These are phyloP conservation scores for Starmerella bombi DNA, from an alignment of 805 yeast species.

Conservation along the genomic window DNA sequence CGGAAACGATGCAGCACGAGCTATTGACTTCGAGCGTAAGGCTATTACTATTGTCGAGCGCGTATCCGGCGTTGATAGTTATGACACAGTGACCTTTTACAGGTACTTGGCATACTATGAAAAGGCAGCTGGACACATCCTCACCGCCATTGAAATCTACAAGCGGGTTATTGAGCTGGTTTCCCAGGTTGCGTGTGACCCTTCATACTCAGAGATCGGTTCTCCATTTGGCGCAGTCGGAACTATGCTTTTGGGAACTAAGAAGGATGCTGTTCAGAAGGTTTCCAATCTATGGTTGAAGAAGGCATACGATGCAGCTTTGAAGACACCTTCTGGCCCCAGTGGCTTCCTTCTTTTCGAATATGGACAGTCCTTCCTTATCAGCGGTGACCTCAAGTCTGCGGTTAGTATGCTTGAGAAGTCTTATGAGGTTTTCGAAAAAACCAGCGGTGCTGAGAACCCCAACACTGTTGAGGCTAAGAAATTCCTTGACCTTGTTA, in stretches of 20 bases:
- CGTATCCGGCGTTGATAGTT: constrained; percentile 64
- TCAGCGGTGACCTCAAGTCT: constrained; percentile 38
- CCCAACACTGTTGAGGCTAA: constrained; percentile 52
- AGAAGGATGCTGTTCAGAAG: constrained; percentile 21
- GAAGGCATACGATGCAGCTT: constrained; percentile 37
- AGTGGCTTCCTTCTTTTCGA: constrained; percentile 59
- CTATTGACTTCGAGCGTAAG: constrained; percentile 52
- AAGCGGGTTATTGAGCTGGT: constrained; percentile 47
- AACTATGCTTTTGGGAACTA: constrained; percentile 36
- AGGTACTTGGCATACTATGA: constrained; percentile 67
- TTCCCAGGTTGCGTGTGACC: constrained; percentile 40
- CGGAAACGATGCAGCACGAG: constrained; percentile 41
- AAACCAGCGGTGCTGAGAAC: constrained; percentile 54
- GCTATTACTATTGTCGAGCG: constrained; percentile 69
- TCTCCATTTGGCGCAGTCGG: constrained; percentile 52
- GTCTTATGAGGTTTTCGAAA: constrained; percentile 45
- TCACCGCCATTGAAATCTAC: constrained; percentile 50
- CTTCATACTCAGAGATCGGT: constrained; percentile 56
- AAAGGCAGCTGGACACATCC: constrained; percentile 41
- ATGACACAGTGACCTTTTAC: constrained; percentile 57
- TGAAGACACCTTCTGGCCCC: constrained; percentile 48
- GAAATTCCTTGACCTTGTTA: constrained; percentile 37
- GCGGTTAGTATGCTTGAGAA: constrained; percentile 44
- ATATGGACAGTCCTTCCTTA: constrained; percentile 46
- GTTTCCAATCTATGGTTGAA: constrained; percentile 42